phyloP scores from a whole-genome alignment of 2,329 filamentous ascomycete genomes.

The Ophiostoma fasciatum region DNA sequence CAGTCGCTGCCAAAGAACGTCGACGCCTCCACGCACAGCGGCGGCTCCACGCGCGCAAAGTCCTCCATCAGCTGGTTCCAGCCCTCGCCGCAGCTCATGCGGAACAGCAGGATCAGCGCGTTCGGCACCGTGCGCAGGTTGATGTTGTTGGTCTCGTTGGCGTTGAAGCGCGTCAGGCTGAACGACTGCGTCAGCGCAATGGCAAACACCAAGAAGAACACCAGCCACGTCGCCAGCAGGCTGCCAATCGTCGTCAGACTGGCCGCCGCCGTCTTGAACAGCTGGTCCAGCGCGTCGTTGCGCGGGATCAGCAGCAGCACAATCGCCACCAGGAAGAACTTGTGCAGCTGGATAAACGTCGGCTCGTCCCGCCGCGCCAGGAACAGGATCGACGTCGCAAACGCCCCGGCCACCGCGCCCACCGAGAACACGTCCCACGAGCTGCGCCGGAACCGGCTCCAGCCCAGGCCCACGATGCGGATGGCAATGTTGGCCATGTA shows the following conservation, averaged over 20 bases:
- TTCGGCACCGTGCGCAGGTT: constrained; percentile 94
- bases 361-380: constrained; percentile 45
- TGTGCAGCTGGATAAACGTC: constrained; percentile 68
- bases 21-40: constrained; percentile 58
- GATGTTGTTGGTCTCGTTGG: constrained; percentile 57
- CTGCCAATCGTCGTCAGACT: constrained; percentile 85
- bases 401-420: constrained; percentile 62
- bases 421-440: constrained; percentile 93
- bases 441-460: constrained; percentile 80
- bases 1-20: constrained; percentile 84
- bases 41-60: constrained; percentile 64
- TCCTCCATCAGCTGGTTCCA: constrained; percentile 98
- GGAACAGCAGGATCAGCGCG: constrained; percentile 81
- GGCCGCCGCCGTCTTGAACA: constrained; percentile 96
- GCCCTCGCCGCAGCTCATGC: constrained; percentile 84
- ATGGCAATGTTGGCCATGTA: constrained; percentile 75
- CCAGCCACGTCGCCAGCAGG: constrained; percentile 89
- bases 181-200: constrained; percentile 95
- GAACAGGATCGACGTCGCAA: constrained; percentile 67
- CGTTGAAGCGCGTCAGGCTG: constrained; percentile 78
- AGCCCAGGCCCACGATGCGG: constrained; percentile 76
- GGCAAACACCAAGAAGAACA: constrained; percentile 89
- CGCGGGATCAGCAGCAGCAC: constrained; percentile 83
- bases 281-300: constrained; percentile 91
- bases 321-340: constrained; percentile 83